Evolutionary conservation across 345 rosid species (phyloP), one percentile per base, ranked within the genome.

Genomic region (Noccaea bulbosa): DNA sequence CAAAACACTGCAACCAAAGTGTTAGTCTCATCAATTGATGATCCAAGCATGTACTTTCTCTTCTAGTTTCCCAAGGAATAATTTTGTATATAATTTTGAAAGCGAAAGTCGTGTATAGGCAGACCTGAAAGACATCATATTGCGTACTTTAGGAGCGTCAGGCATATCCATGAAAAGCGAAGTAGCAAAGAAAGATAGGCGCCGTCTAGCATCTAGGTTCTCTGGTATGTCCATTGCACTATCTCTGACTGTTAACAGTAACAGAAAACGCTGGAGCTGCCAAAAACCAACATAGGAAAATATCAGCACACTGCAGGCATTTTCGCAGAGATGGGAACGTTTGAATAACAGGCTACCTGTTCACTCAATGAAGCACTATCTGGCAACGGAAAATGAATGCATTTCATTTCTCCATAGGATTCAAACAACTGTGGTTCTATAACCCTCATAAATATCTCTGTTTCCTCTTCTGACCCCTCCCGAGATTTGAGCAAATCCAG

Each of bases 141-240:
- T 84, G 72, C 86, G 80, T 54, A 89, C 94, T 85, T 86, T 83
- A 5, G 98, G 98, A 75, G 98, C 91, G 43, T 60, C 73, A 0
- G 97, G 97, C 91, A 93, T 89, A 80, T 85, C 86, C 86, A 87
- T 88, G 77, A 93, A 93, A 73, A 93, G 91, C 34, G 98, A 93
- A 73, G 98, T 90, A 65, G 97, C 97, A 77, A 90, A 93, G 84
- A 91, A 93, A 43, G 96, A 91, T 62, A 93, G 75, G 44, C 97
- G 96, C 56, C 97, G 83, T 45, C 83, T 83, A 72, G 97, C 98
- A 37, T 93, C 97, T 71, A 93, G 65, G 69, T 93, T 93, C 32
- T 78, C 79, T 58, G 98, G 98, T 72, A 93, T 78, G 78, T 91
- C 97, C 90, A 89, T 83, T 62, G 97, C 96, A 75, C 82, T 83